phyloP scores from a whole-genome alignment of 1,139 yeast genomes.

The Yamadazyma diddensiae region DNA sequence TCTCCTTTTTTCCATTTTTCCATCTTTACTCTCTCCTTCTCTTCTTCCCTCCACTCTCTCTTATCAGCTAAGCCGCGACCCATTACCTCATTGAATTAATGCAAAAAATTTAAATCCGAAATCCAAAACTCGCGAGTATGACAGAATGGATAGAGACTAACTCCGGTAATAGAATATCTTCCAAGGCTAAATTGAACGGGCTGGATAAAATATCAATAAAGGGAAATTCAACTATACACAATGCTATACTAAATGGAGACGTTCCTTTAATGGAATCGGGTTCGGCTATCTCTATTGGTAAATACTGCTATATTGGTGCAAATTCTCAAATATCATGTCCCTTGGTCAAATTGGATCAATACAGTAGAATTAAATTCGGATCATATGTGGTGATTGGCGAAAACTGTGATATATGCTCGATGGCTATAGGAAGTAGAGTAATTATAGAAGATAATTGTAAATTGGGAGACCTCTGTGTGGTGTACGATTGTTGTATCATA shows the following conservation, averaged over 20 bases:
- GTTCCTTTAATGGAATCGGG: slow-evolving; percentile 19
- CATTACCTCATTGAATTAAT: too few species aligned
- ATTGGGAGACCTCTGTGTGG: slow-evolving; percentile 43
- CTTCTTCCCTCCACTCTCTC: too few species aligned
- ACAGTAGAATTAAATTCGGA: slow-evolving; percentile 48
- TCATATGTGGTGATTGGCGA: slow-evolving; percentile 55
- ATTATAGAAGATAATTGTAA: slow-evolving; percentile 42
- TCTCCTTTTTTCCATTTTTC: too few species aligned
- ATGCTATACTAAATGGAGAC: slow-evolving; percentile 39
- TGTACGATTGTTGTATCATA: slow-evolving; percentile 62
- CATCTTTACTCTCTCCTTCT: too few species aligned
- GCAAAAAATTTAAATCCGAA: too few species aligned
- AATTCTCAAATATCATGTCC: slow-evolving; percentile 20
- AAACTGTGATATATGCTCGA: slow-evolving; percentile 37
- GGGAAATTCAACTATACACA: slow-evolving; percentile 33
- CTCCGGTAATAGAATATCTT: slow-evolving; percentile 58
- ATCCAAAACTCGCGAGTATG: too few species aligned
- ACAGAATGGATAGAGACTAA: slow-evolving; percentile 48
- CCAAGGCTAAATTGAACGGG: slow-evolving; percentile 33
- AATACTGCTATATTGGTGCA: slow-evolving; percentile 41
- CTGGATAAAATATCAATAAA: slow-evolving; percentile 25
- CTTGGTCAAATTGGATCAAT: slow-evolving; percentile 5
- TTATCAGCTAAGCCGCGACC: too few species aligned
- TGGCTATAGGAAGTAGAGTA: slow-evolving; percentile 58
- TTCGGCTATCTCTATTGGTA: slow-evolving; percentile 50